These are phyloP conservation scores for Fraxinus xanthoxyloides DNA, from an alignment of 305 asterid genomes.

Conservation along the genomic window DNA sequence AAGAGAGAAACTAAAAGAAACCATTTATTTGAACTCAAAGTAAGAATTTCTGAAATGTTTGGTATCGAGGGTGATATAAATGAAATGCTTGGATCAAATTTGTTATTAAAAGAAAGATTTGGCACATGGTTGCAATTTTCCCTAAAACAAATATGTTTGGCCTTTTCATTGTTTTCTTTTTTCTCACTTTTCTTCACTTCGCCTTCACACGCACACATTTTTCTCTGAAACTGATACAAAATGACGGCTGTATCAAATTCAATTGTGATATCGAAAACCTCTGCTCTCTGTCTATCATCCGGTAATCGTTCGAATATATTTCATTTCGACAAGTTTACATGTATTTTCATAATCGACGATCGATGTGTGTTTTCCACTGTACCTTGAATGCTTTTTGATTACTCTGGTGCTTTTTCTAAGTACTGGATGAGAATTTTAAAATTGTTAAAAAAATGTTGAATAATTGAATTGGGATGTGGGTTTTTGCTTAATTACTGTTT, in stretches of 20 bases:
- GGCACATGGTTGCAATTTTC: not conserved
- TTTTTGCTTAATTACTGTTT: not conserved
- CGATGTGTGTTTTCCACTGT: not conserved
- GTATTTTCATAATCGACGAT: not conserved
- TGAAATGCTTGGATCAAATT: too few species aligned
- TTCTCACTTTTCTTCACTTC: conserved; percentile 19
- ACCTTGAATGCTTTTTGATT: not conserved
- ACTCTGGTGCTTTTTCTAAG: not conserved
- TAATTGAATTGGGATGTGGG: not conserved
- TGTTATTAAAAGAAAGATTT: not conserved
- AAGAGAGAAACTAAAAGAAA: not conserved
- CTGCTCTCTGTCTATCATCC: conserved; percentile 29
- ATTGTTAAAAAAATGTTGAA: not conserved
- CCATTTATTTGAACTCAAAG: too few species aligned
- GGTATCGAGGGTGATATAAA: too few species aligned
- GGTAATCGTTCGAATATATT: conserved; percentile 29
- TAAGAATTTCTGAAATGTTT: not conserved
- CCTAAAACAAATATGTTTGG: not conserved
- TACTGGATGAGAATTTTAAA: not conserved
- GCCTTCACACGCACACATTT: not conserved
- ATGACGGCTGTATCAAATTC: conserved; percentile 42
- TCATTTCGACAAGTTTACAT: not conserved
- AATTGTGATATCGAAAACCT: conserved; percentile 27
- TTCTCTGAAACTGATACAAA: not conserved
- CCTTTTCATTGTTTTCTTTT: not conserved